Conservation (phyloP, 106 monocot species). For the Dendrobium huoshanense region DNA sequence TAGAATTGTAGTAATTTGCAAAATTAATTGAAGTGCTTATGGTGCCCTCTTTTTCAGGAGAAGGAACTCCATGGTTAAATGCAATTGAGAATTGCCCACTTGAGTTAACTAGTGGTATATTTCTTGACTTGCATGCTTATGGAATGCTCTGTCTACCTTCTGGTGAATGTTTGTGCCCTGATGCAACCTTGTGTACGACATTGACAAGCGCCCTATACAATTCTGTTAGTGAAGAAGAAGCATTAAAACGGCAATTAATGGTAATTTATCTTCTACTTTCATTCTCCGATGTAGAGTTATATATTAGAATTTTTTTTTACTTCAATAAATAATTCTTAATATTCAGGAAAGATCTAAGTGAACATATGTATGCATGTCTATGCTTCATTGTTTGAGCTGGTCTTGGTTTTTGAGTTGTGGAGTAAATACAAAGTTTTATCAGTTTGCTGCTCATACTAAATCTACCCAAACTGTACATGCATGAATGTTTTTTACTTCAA, state of each 20-base stretch:
- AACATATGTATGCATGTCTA: neutral
- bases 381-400: neutral
- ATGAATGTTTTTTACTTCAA: too few species aligned
- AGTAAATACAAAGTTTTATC: neutral
- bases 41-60: constrained; percentile 34
- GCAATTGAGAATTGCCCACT: constrained; percentile 27
- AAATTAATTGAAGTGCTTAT: neutral
- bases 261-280: constrained; percentile 23
- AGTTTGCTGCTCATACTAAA: too few species aligned
- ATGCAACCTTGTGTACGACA: constrained; percentile 86
- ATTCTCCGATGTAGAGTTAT: neutral
- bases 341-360: neutral
- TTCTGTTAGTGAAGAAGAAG: constrained; percentile 67
- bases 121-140: constrained; percentile 74
- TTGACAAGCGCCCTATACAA: constrained; percentile 86
- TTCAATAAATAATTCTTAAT: neutral
- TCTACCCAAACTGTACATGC: too few species aligned
- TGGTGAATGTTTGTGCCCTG: constrained; percentile 82
- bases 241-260: constrained; percentile 65
- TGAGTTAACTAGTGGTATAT: constrained; percentile 34
- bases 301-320: neutral
- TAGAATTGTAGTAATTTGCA: neutral
- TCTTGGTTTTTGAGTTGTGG: neutral
- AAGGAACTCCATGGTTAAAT: constrained; percentile 63
- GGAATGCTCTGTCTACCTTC: constrained; percentile 88